Evolutionary conservation across 1,284 basidiomycete genomes (phyloP), one percentile per base, ranked within the genome.

Genomic region (Cutaneotrichosporon cyanovorans): DNA sequence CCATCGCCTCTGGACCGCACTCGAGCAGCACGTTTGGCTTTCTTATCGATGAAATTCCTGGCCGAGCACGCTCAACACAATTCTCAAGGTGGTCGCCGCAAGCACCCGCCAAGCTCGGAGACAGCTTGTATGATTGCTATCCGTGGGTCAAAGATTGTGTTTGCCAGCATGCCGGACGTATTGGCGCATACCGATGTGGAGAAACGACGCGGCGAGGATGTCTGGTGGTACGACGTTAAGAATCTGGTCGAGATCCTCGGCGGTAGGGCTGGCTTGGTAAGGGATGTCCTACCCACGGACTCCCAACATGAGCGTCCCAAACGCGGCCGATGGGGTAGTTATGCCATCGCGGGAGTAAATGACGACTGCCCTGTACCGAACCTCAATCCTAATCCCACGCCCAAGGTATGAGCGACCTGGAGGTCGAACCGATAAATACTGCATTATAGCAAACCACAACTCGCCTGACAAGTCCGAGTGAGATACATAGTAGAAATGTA

Each of bases 1-100:
- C 93, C 93, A 3, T 93, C 91, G 0, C 93, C 93, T 0, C 78
- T 88, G 56, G 95, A 98, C 74, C 86, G 93, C 49, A 83, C 86
- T 0, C 84, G 90, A n/a, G 93, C 90, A 1, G 85, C 87, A 1
- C 84, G 92, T 37, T 78, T 97, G 34, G 84, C 92, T 7, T 76
- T 95, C 52, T 84, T 87, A 60, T 93, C 88, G 75, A 92, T 97
- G 85, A 75, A 82, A 42, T 97, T 96, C 79, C 78, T 98, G 56
- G 93, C 97, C 72, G 68, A 80, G 47, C 82, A 95, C 57, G 84
- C 86, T 58, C 75, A 55, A 12, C 67, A 64, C 22, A 56, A 67
- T 53, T 59, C 65, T 15, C 62, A 68, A 42, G 36, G 50, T 19
- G 52, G 32, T 42, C 48, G 42, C 40, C 53, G 54, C 16, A 47